Evolutionary conservation across 2,329 filamentous ascomycete species (phyloP).

Genomic region (Aspergillus proliferans): DNA sequence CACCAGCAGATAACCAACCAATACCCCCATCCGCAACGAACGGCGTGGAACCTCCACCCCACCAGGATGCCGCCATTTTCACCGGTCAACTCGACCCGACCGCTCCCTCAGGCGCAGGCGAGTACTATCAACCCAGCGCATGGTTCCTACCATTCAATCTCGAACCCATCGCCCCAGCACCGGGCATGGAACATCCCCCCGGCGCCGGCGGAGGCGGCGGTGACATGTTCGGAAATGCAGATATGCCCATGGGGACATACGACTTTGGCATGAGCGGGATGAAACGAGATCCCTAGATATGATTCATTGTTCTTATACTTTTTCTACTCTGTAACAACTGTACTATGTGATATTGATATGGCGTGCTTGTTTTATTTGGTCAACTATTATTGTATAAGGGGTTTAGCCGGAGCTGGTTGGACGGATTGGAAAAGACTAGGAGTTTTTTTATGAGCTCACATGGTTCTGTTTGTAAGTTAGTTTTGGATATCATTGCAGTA

Average conservation of each 20-base stretch:
- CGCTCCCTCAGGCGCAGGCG: conserved; percentile 29
- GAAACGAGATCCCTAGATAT: neutral
- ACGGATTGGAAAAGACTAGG: too few relatives aligned
- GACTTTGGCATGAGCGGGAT: neutral
- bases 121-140: conserved; percentile 50
- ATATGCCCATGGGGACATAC: neutral
- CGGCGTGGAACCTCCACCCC: conserved; percentile 13
- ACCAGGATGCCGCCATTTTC: conserved; percentile 25
- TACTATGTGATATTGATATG: neutral
- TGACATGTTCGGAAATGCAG: neutral
- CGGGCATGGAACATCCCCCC: conserved; percentile 4
- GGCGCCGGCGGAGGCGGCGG: neutral
- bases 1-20: conserved; percentile 2
- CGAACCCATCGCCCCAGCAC: conserved; percentile 50
- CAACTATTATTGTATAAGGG: too few relatives aligned
- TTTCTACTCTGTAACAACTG: neutral
- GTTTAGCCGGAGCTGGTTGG: too few relatives aligned
- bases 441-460: too few relatives aligned
- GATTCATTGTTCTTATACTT: too few relatives aligned
- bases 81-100: conserved; percentile 29
- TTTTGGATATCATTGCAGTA: too few relatives aligned
- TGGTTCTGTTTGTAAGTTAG: too few relatives aligned
- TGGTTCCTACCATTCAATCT: conserved; percentile 96
- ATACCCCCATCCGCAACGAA: conserved; percentile 22
- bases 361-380: too few relatives aligned